Base-by-base conservation (phyloP, 208 protist species). In the Leishmania tropica region DNA sequence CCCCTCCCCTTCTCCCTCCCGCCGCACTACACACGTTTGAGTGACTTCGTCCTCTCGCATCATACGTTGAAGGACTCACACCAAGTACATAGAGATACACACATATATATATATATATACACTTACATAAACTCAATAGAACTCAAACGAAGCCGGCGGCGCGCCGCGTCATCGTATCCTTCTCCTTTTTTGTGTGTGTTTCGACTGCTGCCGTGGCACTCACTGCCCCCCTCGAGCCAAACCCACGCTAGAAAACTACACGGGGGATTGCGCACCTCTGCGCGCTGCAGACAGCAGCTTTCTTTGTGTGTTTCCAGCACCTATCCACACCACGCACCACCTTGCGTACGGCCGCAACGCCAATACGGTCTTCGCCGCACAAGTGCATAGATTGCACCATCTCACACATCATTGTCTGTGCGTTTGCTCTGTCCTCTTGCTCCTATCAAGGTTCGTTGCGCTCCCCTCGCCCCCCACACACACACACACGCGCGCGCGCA, bases 121-220 rank as follows among this genome's bases (percentile, higher is more conserved):
- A 58, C n/a, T 42, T n/a, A 17, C 42, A 72, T 47, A 72, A 7
- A 72, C 40, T 42, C 24, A 15, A 74, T 74, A 74, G 70, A 74
- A 40, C 11, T n/a, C 21, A 1, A 47, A 47, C 42, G n/a, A 74
- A 31, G 21, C 42, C 28, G 70, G 8, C 2, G 11, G 42, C 70
- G 24, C 70, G 54, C 45, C 28, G 45, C 40, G 24, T 74, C 47
- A 51, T 24, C 45, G 45, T 74, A 48, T 72, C 67, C 45, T 35
- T n/a, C 51, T 45, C 51, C 51, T 47, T 76, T n/a, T 35, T 28
- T 75, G 67, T 47, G 67, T 24, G 40, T 48, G 21, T 47, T 48
- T 45, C 7, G 17, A 72, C 67, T 42, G 67, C 40, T 72, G 40
- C 67, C 45, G 40, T n/a, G 67, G 21, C 67, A 72, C 40, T 19